Evolutionary conservation across 1,284 basidiomycete species (phyloP).

Genomic region (Trichosporon inkin): DNA sequence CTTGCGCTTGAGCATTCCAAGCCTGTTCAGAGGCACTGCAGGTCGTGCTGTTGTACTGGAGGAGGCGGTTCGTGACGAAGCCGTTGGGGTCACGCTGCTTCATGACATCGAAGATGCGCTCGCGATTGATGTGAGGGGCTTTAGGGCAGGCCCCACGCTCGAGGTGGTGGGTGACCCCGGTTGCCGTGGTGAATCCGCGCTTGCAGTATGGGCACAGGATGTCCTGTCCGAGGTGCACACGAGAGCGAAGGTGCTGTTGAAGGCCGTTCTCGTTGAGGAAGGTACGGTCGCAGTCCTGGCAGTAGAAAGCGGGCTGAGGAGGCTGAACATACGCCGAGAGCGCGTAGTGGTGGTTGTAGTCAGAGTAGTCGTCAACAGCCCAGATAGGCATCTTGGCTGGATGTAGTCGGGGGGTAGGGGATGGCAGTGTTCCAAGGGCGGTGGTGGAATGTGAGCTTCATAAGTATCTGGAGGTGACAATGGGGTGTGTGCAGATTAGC

Average conservation of each 20-base stretch:
- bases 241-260: neutral
- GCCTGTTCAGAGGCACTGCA: neutral
- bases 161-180: conserved; percentile 16
- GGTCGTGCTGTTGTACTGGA: neutral
- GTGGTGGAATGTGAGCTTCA: no score
- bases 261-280: neutral
- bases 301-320: no score
- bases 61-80: conserved; percentile 10
- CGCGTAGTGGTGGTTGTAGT: no score
- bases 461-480: no score
- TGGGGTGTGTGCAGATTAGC: no score
- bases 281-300: neutral
- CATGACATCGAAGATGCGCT: conserved; percentile 9
- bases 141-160: conserved; percentile 8
- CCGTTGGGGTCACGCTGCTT: conserved; percentile 10
- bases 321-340: no score
- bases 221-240: neutral
- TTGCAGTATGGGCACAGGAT: neutral
- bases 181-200: conserved; percentile 7
- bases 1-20: neutral
- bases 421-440: no score
- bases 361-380: no score
- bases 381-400: no score
- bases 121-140: conserved; percentile 6
- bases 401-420: no score